These are phyloP conservation scores for Botrytis medusae DNA, from an alignment of 2,329 filamentous ascomycete genomes.

Conservation along the genomic window DNA sequence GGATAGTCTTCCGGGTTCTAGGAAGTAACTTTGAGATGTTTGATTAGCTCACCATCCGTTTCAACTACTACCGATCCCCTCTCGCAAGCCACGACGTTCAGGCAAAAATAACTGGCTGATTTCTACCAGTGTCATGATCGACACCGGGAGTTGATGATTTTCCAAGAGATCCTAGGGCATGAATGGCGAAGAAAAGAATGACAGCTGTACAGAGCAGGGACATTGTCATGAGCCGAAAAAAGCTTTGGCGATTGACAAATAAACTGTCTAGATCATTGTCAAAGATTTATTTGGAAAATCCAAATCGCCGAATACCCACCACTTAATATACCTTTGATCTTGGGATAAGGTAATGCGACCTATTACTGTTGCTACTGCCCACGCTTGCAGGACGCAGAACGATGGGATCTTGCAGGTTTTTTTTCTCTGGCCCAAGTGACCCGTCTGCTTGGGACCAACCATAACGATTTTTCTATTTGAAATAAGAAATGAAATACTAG, in stretches of 20 bases:
- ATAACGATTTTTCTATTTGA: constrained; percentile 4
- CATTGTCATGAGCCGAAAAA: background rate
- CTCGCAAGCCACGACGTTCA: constrained; percentile 19
- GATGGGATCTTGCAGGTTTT: constrained; percentile 21
- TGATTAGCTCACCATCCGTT: constrained; percentile 17
- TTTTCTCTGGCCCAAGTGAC: constrained; percentile 11
- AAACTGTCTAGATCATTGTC: background rate
- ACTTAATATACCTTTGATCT: constrained; percentile 13
- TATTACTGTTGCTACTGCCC: constrained; percentile 13
- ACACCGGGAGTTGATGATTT: constrained; percentile 21
- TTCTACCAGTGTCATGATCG: constrained; percentile 20
- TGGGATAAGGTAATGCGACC: constrained; percentile 12
- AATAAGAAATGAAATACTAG: background rate
- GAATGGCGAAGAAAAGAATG: background rate
- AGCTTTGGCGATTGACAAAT: constrained; percentile 1
- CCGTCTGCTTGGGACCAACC: constrained; percentile 22
- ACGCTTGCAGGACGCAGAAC: constrained; percentile 20
- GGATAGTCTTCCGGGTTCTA: constrained; percentile 2
- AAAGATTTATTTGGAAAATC: constrained; percentile 5
- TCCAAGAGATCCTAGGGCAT: constrained; percentile 5
- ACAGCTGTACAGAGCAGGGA: constrained; percentile 6
- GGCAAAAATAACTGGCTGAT: constrained; percentile 17
- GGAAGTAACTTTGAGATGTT: background rate
- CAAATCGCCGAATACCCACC: constrained; percentile 13
- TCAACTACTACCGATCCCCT: constrained; percentile 17